Conservation (phyloP, 257 asterid genomes). For the Capsicum pubescens region DNA sequence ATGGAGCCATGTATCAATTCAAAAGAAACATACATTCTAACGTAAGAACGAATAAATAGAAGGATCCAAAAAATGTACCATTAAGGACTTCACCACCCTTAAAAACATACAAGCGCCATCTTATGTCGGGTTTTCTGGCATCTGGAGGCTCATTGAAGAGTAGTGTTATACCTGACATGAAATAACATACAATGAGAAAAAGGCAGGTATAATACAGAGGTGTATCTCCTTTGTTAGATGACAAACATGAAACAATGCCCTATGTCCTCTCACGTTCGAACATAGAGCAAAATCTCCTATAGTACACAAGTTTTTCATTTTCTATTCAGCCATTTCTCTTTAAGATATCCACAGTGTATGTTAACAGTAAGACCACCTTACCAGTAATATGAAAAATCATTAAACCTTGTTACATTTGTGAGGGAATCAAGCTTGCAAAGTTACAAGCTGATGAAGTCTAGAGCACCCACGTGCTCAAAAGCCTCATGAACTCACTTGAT, state of each 20-base stretch:
- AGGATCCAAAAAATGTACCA: constrained; percentile 53
- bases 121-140: constrained; percentile 77
- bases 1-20: background rate
- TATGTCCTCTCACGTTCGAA: constrained; percentile 18
- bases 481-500: background rate
- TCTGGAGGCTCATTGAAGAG: constrained; percentile 97
- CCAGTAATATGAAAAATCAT: background rate
- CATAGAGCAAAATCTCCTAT: constrained; percentile 21
- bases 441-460: background rate
- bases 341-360: background rate
- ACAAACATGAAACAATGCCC: constrained; percentile 24
- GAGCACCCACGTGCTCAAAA: background rate
- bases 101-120: constrained; percentile 96
- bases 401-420: constrained; percentile 6
- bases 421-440: background rate
- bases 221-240: background rate
- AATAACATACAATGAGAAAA: constrained; percentile 38
- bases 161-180: constrained; percentile 76
- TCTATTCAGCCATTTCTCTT: background rate
- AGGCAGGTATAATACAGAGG: background rate
- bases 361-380: background rate
- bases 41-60: constrained; percentile 18
- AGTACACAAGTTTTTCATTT: background rate
- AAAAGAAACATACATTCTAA: constrained; percentile 9
- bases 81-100: constrained; percentile 90